Base-by-base conservation (phyloP, 805 yeast species). In the Kazachstania taianensis region DNA sequence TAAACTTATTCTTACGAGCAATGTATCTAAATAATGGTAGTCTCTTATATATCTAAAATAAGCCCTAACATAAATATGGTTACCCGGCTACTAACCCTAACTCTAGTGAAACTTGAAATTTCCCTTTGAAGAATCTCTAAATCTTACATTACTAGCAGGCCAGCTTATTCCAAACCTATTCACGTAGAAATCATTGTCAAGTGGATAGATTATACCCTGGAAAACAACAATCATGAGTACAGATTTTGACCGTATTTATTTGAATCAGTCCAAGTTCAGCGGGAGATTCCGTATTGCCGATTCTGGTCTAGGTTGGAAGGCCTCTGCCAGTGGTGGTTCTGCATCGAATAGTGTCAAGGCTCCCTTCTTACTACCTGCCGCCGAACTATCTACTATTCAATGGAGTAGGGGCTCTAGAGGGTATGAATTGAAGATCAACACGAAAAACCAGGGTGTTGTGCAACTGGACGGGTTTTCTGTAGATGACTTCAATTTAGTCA, bases 271-370 rank as follows among this genome's bases (percentile, higher is more conserved):
- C 37, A 76, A 76, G 48, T 67, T 70, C 27, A 72, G 75, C 32
- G 99, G 99, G 17, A 78, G 94, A 49, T 79, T 89, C 70, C 84
- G 98, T 62, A 74, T 92, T 43, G 95, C 96, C 10, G 92, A 82
- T 43, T 78, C 94, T n/a, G 99, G 99, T 33, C 70, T 92, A 20
- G 99, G 99, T 32, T 92, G 99, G 99, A 89, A 89, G 55, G 78
- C 78, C 0, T 49, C 66, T 5, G 48, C 56, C 12, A 50, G 53
- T 39, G 61, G 61, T 34, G 62, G 61, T 20, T 63, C 76, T 2
- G 63, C 70, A 28, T 60, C 70, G 17, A 15, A 25, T 17, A 63
- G 69, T 27, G 67, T 67, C 39, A 67, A 73, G 9, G 75, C 73
- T 32, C 96, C 96, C n/a, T 84, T 84, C 48, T 65, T 92, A 41